Base-by-base conservation (phyloP, 192 early-diverging fungal genomes). In the Podila minutissima region DNA sequence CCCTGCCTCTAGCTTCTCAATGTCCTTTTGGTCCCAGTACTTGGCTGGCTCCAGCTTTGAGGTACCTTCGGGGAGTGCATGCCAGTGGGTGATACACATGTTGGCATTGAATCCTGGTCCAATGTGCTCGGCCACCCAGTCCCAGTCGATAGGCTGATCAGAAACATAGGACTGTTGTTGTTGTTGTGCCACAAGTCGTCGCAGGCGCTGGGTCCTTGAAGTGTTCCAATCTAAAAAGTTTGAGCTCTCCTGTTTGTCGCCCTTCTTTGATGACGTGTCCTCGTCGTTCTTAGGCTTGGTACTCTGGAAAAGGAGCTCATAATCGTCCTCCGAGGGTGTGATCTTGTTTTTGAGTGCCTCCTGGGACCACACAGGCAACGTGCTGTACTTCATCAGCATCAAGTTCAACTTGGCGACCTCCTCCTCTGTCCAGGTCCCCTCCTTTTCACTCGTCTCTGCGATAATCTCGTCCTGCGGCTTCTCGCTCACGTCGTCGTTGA, bases 111-210 rank as follows among this genome's bases (percentile, higher is more conserved):
- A 57, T 1, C 64, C 71, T 24, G 77, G 71, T 13, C 71, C 77
- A 50, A 81, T 81, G 29, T 81, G 77, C 4, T 81, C 71, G 11
- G 77, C 77, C 24, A 81, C 67, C 77, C 77, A 81, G 19, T n/a
- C 2, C 77, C 77, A 81, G 49, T 81, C 67, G 31, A 81, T 50
- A 0, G 70, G 22, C 0, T 60, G 59, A 5, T 66, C 62, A 10
- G 71, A 59, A 5, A 22, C 22, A 2, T 51, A 31, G 17, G 59
- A 53, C 5, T 73, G 77, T 15, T 64, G 66, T 26, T 64, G 77
- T 17, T 81, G 77, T 38, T 81, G 77, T 11, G 37, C 33, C 4
- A 81, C 71, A 4, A 81, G 62, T 7, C 71, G 59, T 55, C 48
- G 63, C 20, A 81, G 49, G 0, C 77, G 71, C 7, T 22, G 4